Percentiles rank a stretch among this genome's conserved stretches.
Evolutionary conservation across 768 basidiomycete species (phyloP).

Genomic region (Boletus sensibilis): DNA sequence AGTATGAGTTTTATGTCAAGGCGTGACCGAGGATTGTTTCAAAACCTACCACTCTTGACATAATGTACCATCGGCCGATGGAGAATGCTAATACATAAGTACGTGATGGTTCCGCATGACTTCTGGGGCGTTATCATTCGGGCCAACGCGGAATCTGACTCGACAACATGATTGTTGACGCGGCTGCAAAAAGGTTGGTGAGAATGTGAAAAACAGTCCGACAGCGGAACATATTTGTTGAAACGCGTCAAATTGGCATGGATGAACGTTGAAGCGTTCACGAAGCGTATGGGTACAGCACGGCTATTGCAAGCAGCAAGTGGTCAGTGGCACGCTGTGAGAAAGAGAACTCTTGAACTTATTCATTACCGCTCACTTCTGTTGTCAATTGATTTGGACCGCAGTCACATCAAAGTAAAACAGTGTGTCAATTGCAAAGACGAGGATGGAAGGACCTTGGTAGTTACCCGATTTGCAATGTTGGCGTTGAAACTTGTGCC

Average conservation of each 20-base stretch:
- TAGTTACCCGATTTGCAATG: background rate
- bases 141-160: conserved; percentile 7
- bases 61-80: background rate
- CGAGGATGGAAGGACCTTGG: background rate
- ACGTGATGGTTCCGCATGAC: background rate
- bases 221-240: conserved; percentile 6
- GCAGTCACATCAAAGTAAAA: no score
- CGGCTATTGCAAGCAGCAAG: background rate
- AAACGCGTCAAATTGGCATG: conserved; percentile 10
- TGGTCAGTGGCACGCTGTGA: background rate
- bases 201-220: background rate
- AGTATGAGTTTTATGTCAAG: conserved; percentile 78
- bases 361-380: conserved; percentile 6
- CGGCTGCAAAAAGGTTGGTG: background rate
- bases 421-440: background rate
- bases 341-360: background rate
- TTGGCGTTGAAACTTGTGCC: conserved; percentile 10
- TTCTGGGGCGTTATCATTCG: conserved; percentile 1
- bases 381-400: background rate
- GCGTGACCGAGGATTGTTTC: conserved; percentile 18
- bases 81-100: background rate
- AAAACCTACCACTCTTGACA: background rate
- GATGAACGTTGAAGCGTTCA: background rate
- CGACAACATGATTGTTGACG: background rate
- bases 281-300: background rate